A percentile compares a stretch with the other conserved stretches of the same genome.
Conservation (phyloP, 2,329 filamentous ascomycete genomes). For the Penicillium sp. region DNA sequence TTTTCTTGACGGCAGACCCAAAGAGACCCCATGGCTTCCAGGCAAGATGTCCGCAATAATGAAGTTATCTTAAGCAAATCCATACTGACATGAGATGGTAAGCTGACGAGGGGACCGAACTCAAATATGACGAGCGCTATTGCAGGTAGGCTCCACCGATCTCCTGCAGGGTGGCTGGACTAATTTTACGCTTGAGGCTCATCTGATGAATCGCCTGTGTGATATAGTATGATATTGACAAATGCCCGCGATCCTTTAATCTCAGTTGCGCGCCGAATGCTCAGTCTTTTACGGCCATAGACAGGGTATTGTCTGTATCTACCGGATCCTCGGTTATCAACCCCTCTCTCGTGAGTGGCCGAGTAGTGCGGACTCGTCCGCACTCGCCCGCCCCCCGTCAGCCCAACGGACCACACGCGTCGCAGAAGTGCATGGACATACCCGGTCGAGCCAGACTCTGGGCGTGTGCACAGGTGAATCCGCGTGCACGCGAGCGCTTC, state of each 20-base stretch:
- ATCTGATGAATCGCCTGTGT: neutral
- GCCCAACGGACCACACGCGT: neutral
- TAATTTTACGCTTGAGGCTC: neutral
- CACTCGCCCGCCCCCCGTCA: neutral
- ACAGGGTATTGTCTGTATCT: neutral
- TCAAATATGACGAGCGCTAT: neutral
- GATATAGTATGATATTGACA: conserved; percentile 7
- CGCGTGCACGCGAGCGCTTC: neutral
- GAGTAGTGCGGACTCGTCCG: neutral
- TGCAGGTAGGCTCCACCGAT: neutral
- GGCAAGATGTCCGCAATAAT: neutral
- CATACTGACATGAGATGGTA: conserved; percentile 6
- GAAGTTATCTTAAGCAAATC: neutral
- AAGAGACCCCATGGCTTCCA: neutral
- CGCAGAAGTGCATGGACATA: neutral
- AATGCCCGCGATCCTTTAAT: neutral
- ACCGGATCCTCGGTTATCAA: neutral
- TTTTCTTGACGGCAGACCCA: neutral
- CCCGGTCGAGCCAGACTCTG: neutral
- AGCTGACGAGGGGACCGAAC: conserved; percentile 10
- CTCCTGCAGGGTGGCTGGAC: neutral
- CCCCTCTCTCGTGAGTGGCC: neutral
- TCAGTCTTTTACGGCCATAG: neutral
- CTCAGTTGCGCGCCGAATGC: neutral
- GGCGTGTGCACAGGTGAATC: neutral